A percentile compares a stretch with the other conserved stretches of the same genome.
These are phyloP conservation scores for Scheffersomyces stambukii DNA, from an alignment of 1,139 yeast genomes.

Conservation along the genomic window DNA sequence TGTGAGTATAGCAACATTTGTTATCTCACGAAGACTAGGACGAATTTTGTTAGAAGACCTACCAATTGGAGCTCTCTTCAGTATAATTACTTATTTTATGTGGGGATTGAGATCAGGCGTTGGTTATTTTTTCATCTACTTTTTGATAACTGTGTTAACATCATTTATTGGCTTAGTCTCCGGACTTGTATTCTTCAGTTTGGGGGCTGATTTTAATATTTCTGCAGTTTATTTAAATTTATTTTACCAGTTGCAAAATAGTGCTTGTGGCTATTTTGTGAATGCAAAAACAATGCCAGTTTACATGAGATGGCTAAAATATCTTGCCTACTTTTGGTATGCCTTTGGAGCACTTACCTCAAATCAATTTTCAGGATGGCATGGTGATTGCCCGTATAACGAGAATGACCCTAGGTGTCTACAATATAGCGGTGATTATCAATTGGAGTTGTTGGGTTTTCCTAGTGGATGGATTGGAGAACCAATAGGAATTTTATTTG, in stretches of 20 bases:
- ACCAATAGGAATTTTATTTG: conserved; percentile 57
- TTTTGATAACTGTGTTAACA: conserved; percentile 49
- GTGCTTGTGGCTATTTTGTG: conserved; percentile 74
- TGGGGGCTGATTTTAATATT: conserved; percentile 58
- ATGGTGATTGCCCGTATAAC: conserved; percentile 49
- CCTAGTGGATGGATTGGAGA: conserved; percentile 55
- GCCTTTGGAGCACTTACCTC: conserved; percentile 62
- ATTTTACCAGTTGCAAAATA: conserved; percentile 62
- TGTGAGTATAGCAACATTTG: conserved; percentile 57
- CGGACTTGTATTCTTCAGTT: conserved; percentile 50
- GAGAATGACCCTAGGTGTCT: conserved; percentile 17
- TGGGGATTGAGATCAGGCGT: conserved; percentile 49
- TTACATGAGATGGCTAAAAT: conserved; percentile 76
- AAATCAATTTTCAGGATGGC: conserved; percentile 55
- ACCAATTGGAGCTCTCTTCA: conserved; percentile 52
- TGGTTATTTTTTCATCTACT: conserved; percentile 50
- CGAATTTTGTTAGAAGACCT: conserved; percentile 63
- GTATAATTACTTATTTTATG: conserved; percentile 65
- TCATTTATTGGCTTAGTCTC: conserved; percentile 50
- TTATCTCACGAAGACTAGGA: conserved; percentile 58
- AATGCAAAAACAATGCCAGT: conserved; percentile 70
- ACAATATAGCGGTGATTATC: conserved; percentile 48
- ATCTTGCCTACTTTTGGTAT: conserved; percentile 68
- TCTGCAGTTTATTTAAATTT: conserved; percentile 61
- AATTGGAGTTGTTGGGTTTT: conserved; percentile 54